These are phyloP conservation scores for Echeveria elegans DNA, from an alignment of 164 flowering plant species.

Conservation along the genomic window DNA sequence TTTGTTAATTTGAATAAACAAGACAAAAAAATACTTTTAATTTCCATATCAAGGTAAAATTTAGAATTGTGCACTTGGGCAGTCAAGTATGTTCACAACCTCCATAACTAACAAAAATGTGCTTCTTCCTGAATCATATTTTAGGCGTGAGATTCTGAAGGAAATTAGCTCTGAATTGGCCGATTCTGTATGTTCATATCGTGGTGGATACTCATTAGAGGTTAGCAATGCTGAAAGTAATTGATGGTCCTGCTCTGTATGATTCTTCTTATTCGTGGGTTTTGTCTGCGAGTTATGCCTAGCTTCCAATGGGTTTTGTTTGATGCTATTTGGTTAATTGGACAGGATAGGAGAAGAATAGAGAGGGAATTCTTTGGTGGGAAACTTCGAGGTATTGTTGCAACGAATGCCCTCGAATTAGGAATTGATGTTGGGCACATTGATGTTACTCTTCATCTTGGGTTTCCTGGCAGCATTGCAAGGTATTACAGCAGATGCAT, in stretches of 20 bases:
- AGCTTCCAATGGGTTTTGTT: neutral
- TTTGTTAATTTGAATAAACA: neutral
- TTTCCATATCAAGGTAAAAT: neutral
- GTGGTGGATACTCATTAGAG: constrained; percentile 82
- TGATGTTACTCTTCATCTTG: constrained; percentile 93
- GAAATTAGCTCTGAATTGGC: constrained; percentile 65
- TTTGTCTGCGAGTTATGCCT: neutral
- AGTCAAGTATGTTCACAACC: neutral
- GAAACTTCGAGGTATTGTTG: constrained; percentile 82
- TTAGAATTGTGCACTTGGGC: neutral
- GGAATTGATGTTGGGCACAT: constrained; percentile 96
- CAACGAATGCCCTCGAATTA: constrained; percentile 95
- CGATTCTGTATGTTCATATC: constrained; percentile 61
- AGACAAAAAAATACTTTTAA: neutral
- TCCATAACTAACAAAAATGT: neutral
- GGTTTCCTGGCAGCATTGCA: constrained; percentile 95
- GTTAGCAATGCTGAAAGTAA: constrained; percentile 22
- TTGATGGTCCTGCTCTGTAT: neutral
- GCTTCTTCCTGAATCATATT: constrained; percentile 6
- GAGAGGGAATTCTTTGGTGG: constrained; percentile 83
- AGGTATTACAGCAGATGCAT: constrained; percentile 30
- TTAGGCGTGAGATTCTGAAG: constrained; percentile 80
- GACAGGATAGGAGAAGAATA: constrained; percentile 82
- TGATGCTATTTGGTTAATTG: constrained; percentile 8
- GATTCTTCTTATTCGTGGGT: constrained; percentile 2